These are phyloP conservation scores for Isatis tinctoria DNA, from an alignment of 345 rosid genomes.

Conservation along the genomic window DNA sequence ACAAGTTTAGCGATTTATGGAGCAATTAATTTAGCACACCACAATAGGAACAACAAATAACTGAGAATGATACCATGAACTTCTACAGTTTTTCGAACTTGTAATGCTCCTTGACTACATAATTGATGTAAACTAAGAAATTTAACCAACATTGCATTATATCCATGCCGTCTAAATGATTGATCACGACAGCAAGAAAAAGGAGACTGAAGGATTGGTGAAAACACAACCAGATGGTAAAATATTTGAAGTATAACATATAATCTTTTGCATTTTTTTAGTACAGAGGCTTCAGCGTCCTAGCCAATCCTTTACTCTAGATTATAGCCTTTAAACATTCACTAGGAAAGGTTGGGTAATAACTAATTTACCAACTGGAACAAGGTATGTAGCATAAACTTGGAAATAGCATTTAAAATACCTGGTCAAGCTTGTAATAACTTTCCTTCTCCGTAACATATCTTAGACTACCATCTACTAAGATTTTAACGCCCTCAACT, in stretches of 20 bases:
- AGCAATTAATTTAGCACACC: background rate
- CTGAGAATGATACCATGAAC: slow-evolving; percentile 56
- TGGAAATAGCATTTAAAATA: slow-evolving; percentile 24
- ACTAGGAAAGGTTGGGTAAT: too few species aligned
- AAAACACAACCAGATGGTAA: background rate
- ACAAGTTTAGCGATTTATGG: slow-evolving; percentile 6
- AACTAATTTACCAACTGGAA: too few species aligned
- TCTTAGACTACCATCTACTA: slow-evolving; percentile 89
- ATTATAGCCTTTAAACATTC: background rate
- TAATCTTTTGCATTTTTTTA: background rate
- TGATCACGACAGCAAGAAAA: slow-evolving; percentile 1
- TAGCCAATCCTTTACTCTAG: slow-evolving; percentile 1
- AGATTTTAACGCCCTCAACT: slow-evolving; percentile 74
- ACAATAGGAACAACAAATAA: background rate
- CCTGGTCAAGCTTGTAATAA: slow-evolving; percentile 95
- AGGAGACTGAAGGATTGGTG: background rate
- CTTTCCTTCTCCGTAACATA: slow-evolving; percentile 75
- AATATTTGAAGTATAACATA: background rate
- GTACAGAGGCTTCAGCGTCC: background rate
- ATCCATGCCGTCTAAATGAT: background rate
- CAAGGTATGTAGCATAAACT: too few species aligned
- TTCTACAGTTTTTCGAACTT: slow-evolving; percentile 68
- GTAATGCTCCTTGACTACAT: slow-evolving; percentile 83
- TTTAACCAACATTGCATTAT: slow-evolving; percentile 3
- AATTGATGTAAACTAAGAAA: slow-evolving; percentile 76